These are phyloP conservation scores for Mortierella hygrophila DNA, from an alignment of 192 early-diverging fungal species.

Conservation along the genomic window DNA sequence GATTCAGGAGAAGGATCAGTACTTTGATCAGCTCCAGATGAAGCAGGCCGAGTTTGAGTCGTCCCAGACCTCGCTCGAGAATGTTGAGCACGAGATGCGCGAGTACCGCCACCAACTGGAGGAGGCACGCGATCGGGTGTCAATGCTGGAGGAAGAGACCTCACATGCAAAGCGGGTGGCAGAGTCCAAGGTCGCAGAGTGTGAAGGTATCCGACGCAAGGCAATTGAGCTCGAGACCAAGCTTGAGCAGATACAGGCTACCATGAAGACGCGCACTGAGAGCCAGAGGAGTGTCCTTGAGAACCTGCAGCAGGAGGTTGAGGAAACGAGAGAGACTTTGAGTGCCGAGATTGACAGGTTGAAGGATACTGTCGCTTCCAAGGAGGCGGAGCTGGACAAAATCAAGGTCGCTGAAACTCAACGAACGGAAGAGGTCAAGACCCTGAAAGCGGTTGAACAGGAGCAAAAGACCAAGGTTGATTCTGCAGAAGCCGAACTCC, in stretches of 20 bases:
- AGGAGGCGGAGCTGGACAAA: constrained; percentile 31
- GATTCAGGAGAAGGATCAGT: constrained; percentile 57
- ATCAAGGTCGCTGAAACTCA: constrained; percentile 22
- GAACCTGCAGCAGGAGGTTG: constrained; percentile 47
- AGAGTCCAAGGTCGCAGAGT: constrained; percentile 50
- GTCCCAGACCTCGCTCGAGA: constrained; percentile 68
- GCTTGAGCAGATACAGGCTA: constrained; percentile 51
- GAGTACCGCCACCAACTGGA: constrained; percentile 61
- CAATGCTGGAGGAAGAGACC: constrained; percentile 67
- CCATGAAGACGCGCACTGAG: constrained; percentile 38
- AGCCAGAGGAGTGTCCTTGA: constrained; percentile 31
- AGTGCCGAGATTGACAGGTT: constrained; percentile 40
- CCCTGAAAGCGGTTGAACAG: constrained; percentile 19
- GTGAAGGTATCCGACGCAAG: constrained; percentile 57
- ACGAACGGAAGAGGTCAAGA: constrained; percentile 21
- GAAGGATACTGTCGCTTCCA: constrained; percentile 22
- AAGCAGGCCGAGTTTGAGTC: constrained; percentile 73
- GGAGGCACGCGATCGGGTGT: constrained; percentile 64
- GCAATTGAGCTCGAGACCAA: constrained; percentile 57
- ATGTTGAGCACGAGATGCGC: constrained; percentile 65
- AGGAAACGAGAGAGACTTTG: constrained; percentile 35
- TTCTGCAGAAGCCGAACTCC: constrained; percentile 43
- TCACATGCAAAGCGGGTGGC: constrained; percentile 44
- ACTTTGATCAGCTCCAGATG: constrained; percentile 69
- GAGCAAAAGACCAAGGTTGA: constrained; percentile 30